Conservation (phyloP, 192 early-diverging fungal species). For the Chytriomyces confervae region DNA sequence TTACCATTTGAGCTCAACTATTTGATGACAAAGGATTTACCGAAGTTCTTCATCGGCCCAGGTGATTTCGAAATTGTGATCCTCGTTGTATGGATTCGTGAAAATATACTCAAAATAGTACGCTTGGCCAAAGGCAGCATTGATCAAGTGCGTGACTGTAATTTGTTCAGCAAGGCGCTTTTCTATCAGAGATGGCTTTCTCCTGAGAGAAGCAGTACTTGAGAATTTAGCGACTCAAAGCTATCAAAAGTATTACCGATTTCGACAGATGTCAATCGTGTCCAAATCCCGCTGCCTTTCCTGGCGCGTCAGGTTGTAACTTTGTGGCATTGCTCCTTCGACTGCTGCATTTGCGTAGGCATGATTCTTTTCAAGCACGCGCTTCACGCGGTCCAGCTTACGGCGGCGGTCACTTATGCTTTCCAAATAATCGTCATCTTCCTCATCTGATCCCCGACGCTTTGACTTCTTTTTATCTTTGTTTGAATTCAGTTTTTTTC, state of each 20-base stretch:
- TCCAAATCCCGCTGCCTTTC: constrained; percentile 52
- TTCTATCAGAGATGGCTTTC: constrained; percentile 35
- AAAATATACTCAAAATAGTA: constrained; percentile 51
- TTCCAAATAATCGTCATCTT: constrained; percentile 31
- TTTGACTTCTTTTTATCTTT: not conserved
- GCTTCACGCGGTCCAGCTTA: constrained; percentile 36
- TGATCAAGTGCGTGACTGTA: constrained; percentile 43
- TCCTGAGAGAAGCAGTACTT: constrained; percentile 7
- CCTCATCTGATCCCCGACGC: not conserved
- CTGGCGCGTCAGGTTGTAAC: constrained; percentile 41
- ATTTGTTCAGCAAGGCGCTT: constrained; percentile 39
- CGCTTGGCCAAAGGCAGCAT: constrained; percentile 51
- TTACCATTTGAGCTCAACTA: not conserved
- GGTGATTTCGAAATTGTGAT: constrained; percentile 48
- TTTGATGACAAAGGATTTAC: constrained; percentile 1
- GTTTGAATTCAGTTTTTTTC: constrained; percentile 2
- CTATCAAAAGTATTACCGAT: constrained; percentile 7
- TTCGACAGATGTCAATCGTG: constrained; percentile 50
- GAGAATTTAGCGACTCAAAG: not conserved
- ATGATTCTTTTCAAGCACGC: constrained; percentile 22
- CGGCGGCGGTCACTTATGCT: constrained; percentile 26
- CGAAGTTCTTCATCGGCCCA: constrained; percentile 56
- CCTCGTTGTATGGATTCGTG: constrained; percentile 50
- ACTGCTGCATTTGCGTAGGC: not conserved
- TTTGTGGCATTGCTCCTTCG: constrained; percentile 23